These are phyloP conservation scores for Scytalidium lignicola DNA, from an alignment of 2,329 filamentous ascomycete genomes.

Conservation along the genomic window DNA sequence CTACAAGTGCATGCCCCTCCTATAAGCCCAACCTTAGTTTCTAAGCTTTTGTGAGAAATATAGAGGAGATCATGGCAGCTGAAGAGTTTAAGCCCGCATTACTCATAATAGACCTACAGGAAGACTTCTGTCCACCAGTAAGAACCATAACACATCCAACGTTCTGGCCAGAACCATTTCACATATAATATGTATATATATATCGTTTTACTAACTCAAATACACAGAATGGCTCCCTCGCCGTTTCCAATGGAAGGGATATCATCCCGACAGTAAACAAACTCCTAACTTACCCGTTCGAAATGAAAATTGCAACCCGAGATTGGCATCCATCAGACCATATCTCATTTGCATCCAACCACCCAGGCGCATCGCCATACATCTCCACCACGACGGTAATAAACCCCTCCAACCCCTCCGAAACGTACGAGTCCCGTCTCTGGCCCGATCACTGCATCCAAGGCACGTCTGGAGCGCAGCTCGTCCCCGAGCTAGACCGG, in stretches of 20 bases:
- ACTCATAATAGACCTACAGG: conserved; percentile 82
- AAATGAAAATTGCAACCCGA: conserved; percentile 75
- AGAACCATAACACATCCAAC: conserved; percentile 28
- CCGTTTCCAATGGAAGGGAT: conserved; percentile 67
- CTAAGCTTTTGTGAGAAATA: too few species aligned
- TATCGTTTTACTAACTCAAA: conserved; percentile 1
- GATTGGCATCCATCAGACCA: conserved; percentile 84
- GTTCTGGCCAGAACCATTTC: too few species aligned
- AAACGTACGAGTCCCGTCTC: conserved; percentile 62
- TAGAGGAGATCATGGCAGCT: conserved; percentile 9
- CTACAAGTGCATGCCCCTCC: too few species aligned
- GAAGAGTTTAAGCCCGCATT: conserved; percentile 46
- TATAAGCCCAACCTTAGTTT: too few species aligned
- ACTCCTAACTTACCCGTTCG: conserved; percentile 68
- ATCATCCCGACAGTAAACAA: conserved; percentile 68
- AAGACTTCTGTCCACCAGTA: conserved; percentile 92
- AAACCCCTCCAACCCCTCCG: conserved; percentile 59
- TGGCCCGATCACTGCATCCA: conserved; percentile 93
- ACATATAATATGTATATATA: too few species aligned
- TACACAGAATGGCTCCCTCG: conserved; percentile 71
- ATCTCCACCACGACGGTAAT: conserved; percentile 56
- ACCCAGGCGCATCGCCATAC: conserved; percentile 63
- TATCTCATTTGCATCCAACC: conserved; percentile 84
- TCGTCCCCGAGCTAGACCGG: conserved; percentile 66
- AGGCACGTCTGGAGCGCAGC: conserved; percentile 62